Percentiles rank a stretch among this genome's conserved stretches.
Conservation (phyloP, 1,284 basidiomycete genomes). For the Chondrostereum purpureum region DNA sequence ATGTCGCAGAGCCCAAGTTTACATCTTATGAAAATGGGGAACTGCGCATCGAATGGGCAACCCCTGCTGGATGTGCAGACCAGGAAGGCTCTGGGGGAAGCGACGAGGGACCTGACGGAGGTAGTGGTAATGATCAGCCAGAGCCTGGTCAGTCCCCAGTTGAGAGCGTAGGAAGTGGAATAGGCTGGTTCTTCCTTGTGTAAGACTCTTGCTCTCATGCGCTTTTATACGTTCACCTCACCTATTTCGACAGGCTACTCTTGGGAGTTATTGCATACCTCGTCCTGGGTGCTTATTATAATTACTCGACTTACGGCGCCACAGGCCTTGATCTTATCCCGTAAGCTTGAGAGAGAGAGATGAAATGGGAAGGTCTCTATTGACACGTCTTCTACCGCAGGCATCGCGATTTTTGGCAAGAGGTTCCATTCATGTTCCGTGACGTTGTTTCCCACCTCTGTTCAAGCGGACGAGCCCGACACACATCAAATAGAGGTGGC, state of each 20-base stretch:
- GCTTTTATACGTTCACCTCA: background rate
- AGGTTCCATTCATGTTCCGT: slow-evolving; percentile 76
- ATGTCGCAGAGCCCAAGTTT: slow-evolving; percentile 42
- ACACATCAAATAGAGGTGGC: slow-evolving; percentile 55
- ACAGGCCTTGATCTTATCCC: slow-evolving; percentile 74
- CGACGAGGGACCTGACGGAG: slow-evolving; percentile 27
- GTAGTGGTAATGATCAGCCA: slow-evolving; percentile 19
- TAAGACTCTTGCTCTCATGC: slow-evolving; percentile 30
- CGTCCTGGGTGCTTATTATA: slow-evolving; percentile 72
- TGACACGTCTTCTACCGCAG: slow-evolving; percentile 33
- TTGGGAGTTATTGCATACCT: slow-evolving; percentile 66
- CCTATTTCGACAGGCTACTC: slow-evolving; percentile 42
- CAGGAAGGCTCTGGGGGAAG: slow-evolving; percentile 22
- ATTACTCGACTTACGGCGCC: slow-evolving; percentile 78
- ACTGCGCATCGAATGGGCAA: slow-evolving; percentile 53
- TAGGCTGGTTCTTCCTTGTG: slow-evolving; percentile 82
- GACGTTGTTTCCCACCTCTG: slow-evolving; percentile 74
- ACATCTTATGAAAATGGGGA: slow-evolving; percentile 53
- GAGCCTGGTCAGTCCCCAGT: slow-evolving; percentile 14
- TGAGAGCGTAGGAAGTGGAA: slow-evolving; percentile 57
- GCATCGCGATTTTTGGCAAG: slow-evolving; percentile 82
- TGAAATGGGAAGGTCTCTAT: slow-evolving; percentile 9
- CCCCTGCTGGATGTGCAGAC: slow-evolving; percentile 42
- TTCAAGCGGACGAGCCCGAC: slow-evolving; percentile 59
- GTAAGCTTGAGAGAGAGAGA: too few species aligned